These are phyloP conservation scores for Picea glauca DNA, from an alignment of 75 land plant species.

Conservation along the genomic window DNA sequence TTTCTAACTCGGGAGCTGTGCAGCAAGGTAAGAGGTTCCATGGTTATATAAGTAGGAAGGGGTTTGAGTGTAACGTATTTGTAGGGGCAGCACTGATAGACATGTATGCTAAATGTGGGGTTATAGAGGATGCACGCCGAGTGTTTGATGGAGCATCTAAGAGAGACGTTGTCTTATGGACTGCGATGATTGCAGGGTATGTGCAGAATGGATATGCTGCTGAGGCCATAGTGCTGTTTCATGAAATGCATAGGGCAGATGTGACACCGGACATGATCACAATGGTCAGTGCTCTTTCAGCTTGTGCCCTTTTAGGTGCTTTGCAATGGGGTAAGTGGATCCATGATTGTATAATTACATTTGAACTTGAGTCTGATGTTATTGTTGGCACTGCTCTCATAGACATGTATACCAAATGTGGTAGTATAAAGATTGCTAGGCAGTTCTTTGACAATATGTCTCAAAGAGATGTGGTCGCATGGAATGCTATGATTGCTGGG, in stretches of 20 bases:
- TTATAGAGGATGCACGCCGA: conserved; percentile 10
- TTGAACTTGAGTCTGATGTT: conserved; percentile 37
- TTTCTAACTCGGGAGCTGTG: conserved; percentile 38
- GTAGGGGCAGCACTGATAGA: conserved; percentile 12
- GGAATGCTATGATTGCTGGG: conserved; percentile 55
- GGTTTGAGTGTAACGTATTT: conserved; percentile 6
- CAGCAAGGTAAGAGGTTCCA: conserved; percentile 2
- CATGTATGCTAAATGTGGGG: conserved; percentile 25
- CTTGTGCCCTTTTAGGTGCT: conserved; percentile 32
- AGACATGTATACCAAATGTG: conserved; percentile 64
- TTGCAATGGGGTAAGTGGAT: conserved; percentile 16
- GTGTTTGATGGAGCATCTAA: conserved; percentile 1
- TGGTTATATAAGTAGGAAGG: background rate
- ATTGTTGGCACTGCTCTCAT: conserved; percentile 35
- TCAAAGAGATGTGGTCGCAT: conserved; percentile 37
- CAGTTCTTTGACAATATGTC: conserved; percentile 30
- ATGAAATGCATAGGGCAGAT: conserved; percentile 17
- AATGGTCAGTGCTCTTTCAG: conserved; percentile 42
- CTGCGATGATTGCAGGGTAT: conserved; percentile 61
- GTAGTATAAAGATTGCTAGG: conserved; percentile 23
- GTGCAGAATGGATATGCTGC: conserved; percentile 34
- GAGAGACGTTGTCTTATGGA: conserved; percentile 54
- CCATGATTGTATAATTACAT: conserved; percentile 29
- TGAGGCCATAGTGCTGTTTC: conserved; percentile 32
- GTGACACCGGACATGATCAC: conserved; percentile 40